phyloP scores from a whole-genome alignment of 2,329 filamentous ascomycete species.

The Dothideomycetes sp. region DNA sequence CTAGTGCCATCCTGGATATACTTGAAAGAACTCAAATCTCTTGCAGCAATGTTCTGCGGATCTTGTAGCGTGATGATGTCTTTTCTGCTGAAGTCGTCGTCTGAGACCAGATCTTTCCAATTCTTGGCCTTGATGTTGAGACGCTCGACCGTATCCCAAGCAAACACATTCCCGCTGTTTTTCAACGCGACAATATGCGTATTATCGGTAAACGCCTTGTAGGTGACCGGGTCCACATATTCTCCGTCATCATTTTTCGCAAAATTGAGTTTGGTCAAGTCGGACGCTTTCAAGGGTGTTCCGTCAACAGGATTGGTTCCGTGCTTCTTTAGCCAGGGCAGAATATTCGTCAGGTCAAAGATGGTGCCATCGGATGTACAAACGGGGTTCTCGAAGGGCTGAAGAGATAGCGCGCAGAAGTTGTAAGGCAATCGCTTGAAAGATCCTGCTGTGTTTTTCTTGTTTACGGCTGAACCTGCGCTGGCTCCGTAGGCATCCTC shows the following conservation, averaged over 20 bases:
- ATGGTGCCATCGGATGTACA: conserved; percentile 82
- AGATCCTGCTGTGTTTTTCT: conserved; percentile 47
- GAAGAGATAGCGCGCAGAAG: conserved; percentile 91
- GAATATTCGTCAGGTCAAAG: conserved; percentile 90
- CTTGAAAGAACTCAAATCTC: conserved; percentile 82
- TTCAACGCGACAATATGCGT: conserved; percentile 88
- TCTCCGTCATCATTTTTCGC: conserved; percentile 85
- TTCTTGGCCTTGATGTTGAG: conserved; percentile 96
- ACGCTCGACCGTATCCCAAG: conserved; percentile 88
- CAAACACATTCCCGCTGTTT: conserved; percentile 87
- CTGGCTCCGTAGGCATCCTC: conserved; percentile 80
- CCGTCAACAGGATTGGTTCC: conserved; percentile 86
- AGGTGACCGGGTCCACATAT: conserved; percentile 91
- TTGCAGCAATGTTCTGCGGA: conserved; percentile 74
- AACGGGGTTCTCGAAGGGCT: conserved; percentile 90
- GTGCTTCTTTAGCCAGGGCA: conserved; percentile 89
- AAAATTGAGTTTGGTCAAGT: conserved; percentile 86
- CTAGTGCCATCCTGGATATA: conserved; percentile 71
- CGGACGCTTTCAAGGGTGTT: conserved; percentile 64
- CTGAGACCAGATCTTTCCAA: conserved; percentile 84
- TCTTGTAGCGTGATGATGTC: conserved; percentile 97
- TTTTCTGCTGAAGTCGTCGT: conserved; percentile 74
- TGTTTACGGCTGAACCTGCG: conserved; percentile 56
- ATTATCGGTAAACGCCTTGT: conserved; percentile 96
- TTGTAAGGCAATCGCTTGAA: conserved; percentile 95